Percentiles rank a stretch among this genome's conserved stretches.
These are phyloP conservation scores for Leptographium galeiforme DNA, from an alignment of 2,329 filamentous ascomycete species.

Conservation along the genomic window DNA sequence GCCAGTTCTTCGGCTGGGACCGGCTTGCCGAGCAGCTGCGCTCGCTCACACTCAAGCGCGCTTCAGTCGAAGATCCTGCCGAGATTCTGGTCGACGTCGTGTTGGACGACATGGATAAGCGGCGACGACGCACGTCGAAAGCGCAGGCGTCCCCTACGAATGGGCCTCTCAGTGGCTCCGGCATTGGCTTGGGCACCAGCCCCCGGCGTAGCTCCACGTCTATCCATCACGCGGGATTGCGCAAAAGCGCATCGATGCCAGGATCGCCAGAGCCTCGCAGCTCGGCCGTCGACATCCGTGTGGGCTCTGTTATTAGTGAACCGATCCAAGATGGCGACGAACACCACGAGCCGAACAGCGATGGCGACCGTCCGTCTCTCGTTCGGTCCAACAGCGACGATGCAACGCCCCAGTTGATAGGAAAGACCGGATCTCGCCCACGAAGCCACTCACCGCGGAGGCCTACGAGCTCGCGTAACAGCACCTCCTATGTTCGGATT, in stretches of 20 bases:
- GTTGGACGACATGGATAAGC: constrained; percentile 88
- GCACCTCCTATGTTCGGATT: constrained; percentile 47
- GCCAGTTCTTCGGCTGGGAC: constrained; percentile 97
- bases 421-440: constrained; percentile 35
- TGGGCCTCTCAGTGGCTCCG: constrained; percentile 33
- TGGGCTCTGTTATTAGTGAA: constrained; percentile 47
- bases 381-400: constrained; percentile 35
- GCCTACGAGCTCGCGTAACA: constrained; percentile 62
- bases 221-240: constrained; percentile 50
- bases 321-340: constrained; percentile 24
- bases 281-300: constrained; percentile 35
- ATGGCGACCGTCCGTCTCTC: constrained; percentile 29
- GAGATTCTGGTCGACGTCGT: constrained; percentile 90
- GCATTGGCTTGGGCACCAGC: constrained; percentile 23
- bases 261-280: constrained; percentile 42
- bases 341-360: constrained; percentile 21
- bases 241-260: constrained; percentile 55
- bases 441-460: constrained; percentile 73
- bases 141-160: constrained; percentile 63
- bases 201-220: constrained; percentile 53
- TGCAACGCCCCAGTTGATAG: constrained; percentile 22
- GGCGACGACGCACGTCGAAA: constrained; percentile 78
- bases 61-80: constrained; percentile 74
- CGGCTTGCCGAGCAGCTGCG: constrained; percentile 81
- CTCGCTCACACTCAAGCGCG: constrained; percentile 77